These are phyloP conservation scores for Echinosophora koreensis DNA, from an alignment of 306 rosid genomes.

Conservation along the genomic window DNA sequence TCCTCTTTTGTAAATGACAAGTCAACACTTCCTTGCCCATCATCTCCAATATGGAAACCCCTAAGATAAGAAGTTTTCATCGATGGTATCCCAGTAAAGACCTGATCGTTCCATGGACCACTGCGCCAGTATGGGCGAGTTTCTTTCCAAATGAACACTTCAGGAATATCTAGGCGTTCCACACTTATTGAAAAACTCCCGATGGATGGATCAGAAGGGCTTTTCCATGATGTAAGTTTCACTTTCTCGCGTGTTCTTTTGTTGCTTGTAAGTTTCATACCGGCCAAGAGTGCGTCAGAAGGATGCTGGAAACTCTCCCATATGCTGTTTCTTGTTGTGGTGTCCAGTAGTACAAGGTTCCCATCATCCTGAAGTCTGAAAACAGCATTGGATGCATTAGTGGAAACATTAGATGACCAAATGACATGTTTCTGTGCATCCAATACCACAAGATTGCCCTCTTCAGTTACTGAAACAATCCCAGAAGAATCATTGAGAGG, in stretches of 20 bases:
- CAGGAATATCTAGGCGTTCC: not conserved
- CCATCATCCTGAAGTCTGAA: constrained; percentile 51
- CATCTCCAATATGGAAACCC: not conserved
- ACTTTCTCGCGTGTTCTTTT: constrained; percentile 32
- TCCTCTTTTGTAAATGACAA: too few species aligned
- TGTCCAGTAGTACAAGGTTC: constrained; percentile 44
- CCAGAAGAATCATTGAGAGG: constrained; percentile 46
- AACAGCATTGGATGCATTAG: constrained; percentile 26
- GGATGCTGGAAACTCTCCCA: constrained; percentile 59
- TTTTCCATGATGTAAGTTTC: constrained; percentile 43
- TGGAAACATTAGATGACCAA: constrained; percentile 55
- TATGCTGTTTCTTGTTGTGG: not conserved
- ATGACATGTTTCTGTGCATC: constrained; percentile 25
- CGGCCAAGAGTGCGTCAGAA: constrained; percentile 26
- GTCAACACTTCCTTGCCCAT: not conserved
- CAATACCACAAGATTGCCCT: constrained; percentile 46
- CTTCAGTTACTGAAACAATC: constrained; percentile 21
- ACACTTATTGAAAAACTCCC: constrained; percentile 41
- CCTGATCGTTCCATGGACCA: constrained; percentile 22
- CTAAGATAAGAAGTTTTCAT: not conserved
- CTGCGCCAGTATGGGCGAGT: constrained; percentile 40
- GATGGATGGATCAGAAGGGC: constrained; percentile 49
- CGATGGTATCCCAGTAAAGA: not conserved
- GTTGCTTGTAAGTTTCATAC: constrained; percentile 39
- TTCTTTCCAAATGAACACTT: constrained; percentile 44